A percentile compares a stretch with the other conserved stretches of the same genome.
phyloP scores from a whole-genome alignment of 2,329 filamentous ascomycete genomes.

The Parafenestella ontariensis region DNA sequence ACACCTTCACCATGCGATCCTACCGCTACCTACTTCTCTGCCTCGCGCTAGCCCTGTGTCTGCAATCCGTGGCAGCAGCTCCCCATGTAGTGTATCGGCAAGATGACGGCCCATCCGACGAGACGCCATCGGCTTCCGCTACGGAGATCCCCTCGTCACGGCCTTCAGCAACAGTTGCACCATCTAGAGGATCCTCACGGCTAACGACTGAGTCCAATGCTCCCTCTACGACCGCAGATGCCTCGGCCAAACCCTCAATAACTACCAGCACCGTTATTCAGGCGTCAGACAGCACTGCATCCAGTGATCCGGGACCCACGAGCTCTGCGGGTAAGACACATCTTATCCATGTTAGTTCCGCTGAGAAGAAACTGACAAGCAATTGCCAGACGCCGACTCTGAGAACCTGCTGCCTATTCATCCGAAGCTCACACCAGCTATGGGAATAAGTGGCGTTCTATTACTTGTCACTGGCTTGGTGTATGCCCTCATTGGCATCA shows the following conservation, averaged over 20 bases:
- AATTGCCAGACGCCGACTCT: constrained; percentile 12
- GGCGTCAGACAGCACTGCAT: constrained; percentile 23
- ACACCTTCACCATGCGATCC: constrained; percentile 36
- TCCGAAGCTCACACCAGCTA: constrained; percentile 79
- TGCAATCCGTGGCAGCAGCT: constrained; percentile 31
- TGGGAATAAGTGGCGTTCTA: constrained; percentile 78
- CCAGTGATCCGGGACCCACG: constrained; percentile 24
- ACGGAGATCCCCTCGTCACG: constrained; percentile 15
- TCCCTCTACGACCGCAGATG: constrained; percentile 17
- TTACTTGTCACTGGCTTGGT: constrained; percentile 74
- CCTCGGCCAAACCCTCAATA: constrained; percentile 19
- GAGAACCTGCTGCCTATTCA: constrained; percentile 67
- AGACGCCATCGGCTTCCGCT: constrained; percentile 17
- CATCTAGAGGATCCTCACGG: constrained; percentile 17
- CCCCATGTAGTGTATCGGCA: constrained; percentile 38
- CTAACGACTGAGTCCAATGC: constrained; percentile 17
- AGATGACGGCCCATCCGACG: constrained; percentile 30
- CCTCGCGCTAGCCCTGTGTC: constrained; percentile 36
- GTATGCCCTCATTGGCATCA: constrained; percentile 81
- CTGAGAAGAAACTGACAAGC: background rate
- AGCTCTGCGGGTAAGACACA: constrained; percentile 23
- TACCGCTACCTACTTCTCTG: constrained; percentile 31
- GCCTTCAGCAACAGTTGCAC: constrained; percentile 23
- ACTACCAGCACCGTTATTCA: constrained; percentile 20
- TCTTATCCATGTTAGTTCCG: background rate